Evolutionary conservation across 176 grass and related monocot species (phyloP), one percentile per base, ranked within the genome.

Genomic region (Oryza longistaminata): DNA sequence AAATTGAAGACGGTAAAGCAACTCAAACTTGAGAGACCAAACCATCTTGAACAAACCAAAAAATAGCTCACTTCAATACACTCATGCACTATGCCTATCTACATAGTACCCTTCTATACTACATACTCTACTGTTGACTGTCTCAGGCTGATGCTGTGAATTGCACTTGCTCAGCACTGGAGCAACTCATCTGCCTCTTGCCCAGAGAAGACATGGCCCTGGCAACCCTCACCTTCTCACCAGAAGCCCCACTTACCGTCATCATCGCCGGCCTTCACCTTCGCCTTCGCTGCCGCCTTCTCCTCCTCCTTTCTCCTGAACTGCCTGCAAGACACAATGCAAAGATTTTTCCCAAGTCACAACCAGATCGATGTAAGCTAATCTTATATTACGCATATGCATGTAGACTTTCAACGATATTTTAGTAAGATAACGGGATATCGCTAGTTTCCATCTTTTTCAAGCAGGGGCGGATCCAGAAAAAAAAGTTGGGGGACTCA

Each of bases 191-290:
- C 74, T 40, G 73, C 67, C 78, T 97, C 84, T 79, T 91, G 43
- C 68, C 64, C 12, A 97, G 66, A 27, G 77, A 82, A 64, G 88
- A 91, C 80, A 97, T 93, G 22, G 91, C 85, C n/a, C 85, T 91
- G 3, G 88, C 88, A 46, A 81, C 58, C 84, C 68, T 92, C 71
- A 97, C 93, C 91, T 97, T 97, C 85, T 93, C 71, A 90, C 95
- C 65, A 97, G 87, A 42, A 93, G 88, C 39, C 53, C 95, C 95
- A 97, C 60, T 89, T 95, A 1, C 87, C 76, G 43, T 75, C 80
- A 17, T 83, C 87, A 1, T 70, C 43, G 5, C 60, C 70, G 39
- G 26, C 67, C 76, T 76, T 7, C 3, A 52, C 70, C 25, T 35
- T 71, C 11, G 27, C 39, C 12, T 86, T 76, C 7, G 64, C 71